Conservation (phyloP, 1,284 basidiomycete species). For the Porogramme epimiltina region DNA sequence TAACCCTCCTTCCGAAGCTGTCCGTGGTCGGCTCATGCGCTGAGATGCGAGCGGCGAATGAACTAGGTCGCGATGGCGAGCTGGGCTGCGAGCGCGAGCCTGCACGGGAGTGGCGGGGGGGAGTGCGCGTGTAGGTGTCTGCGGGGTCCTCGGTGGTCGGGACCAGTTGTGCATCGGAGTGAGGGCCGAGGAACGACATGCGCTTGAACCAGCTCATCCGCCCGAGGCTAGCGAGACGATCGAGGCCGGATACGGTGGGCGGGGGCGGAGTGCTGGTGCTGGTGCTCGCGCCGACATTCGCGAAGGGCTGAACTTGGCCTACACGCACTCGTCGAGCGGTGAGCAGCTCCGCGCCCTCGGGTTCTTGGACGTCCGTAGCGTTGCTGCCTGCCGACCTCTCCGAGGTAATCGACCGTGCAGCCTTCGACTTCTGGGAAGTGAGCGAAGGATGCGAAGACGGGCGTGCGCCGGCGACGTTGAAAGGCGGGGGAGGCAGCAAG, state of each 20-base stretch:
- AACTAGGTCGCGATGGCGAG: constrained; percentile 25
- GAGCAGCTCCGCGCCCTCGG: constrained; percentile 51
- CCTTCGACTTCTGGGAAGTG: constrained; percentile 31
- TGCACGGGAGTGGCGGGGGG: constrained; percentile 31
- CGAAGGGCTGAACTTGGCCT: constrained; percentile 24
- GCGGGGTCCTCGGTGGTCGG: constrained; percentile 16
- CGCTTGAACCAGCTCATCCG: constrained; percentile 57
- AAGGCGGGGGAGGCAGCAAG: constrained; percentile 41
- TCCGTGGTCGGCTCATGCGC: constrained; percentile 18
- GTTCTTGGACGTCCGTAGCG: constrained; percentile 31
- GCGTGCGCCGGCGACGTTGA: constrained; percentile 16
- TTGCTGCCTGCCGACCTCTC: constrained; percentile 30
- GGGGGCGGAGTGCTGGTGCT: constrained; percentile 16
- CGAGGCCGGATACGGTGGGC: constrained; percentile 38
- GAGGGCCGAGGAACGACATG: constrained; percentile 26
- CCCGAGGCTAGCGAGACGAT: constrained; percentile 46
- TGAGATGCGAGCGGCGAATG: constrained; percentile 17
- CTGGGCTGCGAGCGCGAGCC: constrained; percentile 37
- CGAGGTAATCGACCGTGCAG: constrained; percentile 24
- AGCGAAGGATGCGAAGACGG: constrained; percentile 30
- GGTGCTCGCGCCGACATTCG: constrained; percentile 26
- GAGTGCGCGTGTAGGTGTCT: constrained; percentile 33
- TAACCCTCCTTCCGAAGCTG: constrained; percentile 18
- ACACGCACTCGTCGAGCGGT: constrained; percentile 63
- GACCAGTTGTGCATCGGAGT: constrained; percentile 8